phyloP scores from a whole-genome alignment of 345 rosid genomes.

The Syzygium aqueum region DNA sequence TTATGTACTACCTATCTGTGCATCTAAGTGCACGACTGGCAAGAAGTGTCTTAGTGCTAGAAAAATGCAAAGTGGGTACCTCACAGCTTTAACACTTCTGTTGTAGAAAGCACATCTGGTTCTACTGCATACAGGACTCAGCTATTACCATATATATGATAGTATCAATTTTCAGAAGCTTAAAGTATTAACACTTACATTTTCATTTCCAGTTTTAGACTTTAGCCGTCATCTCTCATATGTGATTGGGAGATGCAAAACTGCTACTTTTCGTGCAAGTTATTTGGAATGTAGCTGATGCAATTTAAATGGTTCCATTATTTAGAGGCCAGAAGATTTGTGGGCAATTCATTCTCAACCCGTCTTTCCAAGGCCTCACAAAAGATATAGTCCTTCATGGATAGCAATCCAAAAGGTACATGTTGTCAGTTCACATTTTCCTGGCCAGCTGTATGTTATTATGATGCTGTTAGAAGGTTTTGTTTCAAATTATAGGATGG shows the following conservation, averaged over 20 bases:
- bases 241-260: not conserved
- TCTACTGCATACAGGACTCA: not conserved
- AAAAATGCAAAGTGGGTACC: not conserved
- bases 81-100: not conserved
- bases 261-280: not conserved
- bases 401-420: conserved; percentile 72
- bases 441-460: not conserved
- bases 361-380: conserved; percentile 81
- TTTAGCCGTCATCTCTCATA: not conserved
- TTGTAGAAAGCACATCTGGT: not conserved
- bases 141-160: not conserved
- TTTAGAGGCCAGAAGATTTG: conserved; percentile 87
- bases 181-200: not conserved
- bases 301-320: conserved; percentile 11
- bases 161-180: not conserved
- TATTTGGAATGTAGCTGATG: conserved; percentile 3
- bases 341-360: conserved; percentile 83
- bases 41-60: not conserved
- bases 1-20: not conserved
- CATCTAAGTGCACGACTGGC: not conserved
- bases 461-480: not conserved
- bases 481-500: not conserved
- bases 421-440: not conserved
- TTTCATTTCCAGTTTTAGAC: not conserved
- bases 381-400: conserved; percentile 62